Evolutionary conservation across 176 grass and related monocot genomes (phyloP).

Genomic region (Eleusine coracana): DNA sequence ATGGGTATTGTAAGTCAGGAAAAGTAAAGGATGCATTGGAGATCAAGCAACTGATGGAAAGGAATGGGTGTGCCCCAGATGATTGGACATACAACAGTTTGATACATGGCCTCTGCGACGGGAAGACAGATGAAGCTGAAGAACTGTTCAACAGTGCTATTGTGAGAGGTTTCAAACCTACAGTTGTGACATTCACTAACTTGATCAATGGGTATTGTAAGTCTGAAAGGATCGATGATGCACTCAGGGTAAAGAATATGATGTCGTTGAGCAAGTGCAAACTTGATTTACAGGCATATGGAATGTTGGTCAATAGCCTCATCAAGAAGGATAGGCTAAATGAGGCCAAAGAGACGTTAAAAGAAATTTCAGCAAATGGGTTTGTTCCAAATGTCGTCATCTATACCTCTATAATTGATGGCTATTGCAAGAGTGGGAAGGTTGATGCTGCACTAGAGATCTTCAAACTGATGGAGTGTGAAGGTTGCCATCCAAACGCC

Average conservation of each 20-base stretch:
- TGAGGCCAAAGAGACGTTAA: slow-evolving; percentile 54
- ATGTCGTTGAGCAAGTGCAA: slow-evolving; percentile 56
- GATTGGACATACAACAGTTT: slow-evolving; percentile 59
- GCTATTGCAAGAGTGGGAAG: slow-evolving; percentile 71
- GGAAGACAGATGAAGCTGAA: slow-evolving; percentile 51
- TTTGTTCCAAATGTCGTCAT: slow-evolving; percentile 74
- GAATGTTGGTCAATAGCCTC: slow-evolving; percentile 52
- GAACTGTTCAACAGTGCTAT: slow-evolving; percentile 55
- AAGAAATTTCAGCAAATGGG: slow-evolving; percentile 54
- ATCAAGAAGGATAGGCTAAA: slow-evolving; percentile 54
- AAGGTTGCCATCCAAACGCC: slow-evolving; percentile 61
- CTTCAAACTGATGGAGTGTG: slow-evolving; percentile 64
- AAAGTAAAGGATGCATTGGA: slow-evolving; percentile 46
- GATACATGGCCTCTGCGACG: slow-evolving; percentile 53
- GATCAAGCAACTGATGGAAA: slow-evolving; percentile 62
- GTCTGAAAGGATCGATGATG: slow-evolving; percentile 53
- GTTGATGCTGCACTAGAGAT: slow-evolving; percentile 60
- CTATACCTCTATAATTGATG: slow-evolving; percentile 84
- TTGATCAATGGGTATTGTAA: slow-evolving; percentile 69
- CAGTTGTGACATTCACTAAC: slow-evolving; percentile 61
- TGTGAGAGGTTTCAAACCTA: slow-evolving; percentile 45
- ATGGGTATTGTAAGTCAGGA: slow-evolving; percentile 56
- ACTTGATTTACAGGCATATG: slow-evolving; percentile 57
- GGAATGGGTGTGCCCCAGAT: slow-evolving; percentile 45
- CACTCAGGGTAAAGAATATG: slow-evolving; percentile 55